Percentiles rank a stretch among this genome's conserved stretches.
Conservation (phyloP, 768 basidiomycete species). For the Boletellus emodensis region DNA sequence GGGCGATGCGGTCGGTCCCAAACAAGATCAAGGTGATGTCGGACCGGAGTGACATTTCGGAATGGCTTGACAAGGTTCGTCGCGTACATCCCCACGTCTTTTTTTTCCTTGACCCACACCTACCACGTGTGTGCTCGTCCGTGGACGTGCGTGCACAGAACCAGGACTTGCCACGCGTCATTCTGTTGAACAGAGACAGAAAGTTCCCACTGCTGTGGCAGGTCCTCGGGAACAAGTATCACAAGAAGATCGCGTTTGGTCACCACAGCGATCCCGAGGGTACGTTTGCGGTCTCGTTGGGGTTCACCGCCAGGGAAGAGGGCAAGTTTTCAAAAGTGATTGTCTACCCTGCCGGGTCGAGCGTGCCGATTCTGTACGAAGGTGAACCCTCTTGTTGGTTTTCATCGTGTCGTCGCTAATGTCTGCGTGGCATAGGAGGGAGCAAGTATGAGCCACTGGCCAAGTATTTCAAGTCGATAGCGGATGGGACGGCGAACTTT, state of each 20-base stretch:
- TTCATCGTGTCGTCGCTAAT: not conserved
- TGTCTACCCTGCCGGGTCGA: slow-evolving; percentile 61
- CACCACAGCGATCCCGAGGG: slow-evolving; percentile 66
- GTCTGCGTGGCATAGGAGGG: slow-evolving; percentile 41
- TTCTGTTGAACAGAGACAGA: slow-evolving; percentile 73
- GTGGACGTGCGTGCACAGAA: slow-evolving; percentile 26
- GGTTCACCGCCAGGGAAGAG: slow-evolving; percentile 50
- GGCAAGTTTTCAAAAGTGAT: slow-evolving; percentile 63
- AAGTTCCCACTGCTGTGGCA: slow-evolving; percentile 78
- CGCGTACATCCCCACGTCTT: no score
- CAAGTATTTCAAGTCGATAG: slow-evolving; percentile 66
- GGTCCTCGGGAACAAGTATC: slow-evolving; percentile 70
- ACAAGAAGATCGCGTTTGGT: slow-evolving; percentile 57
- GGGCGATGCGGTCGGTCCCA: slow-evolving; percentile 70
- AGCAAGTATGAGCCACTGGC: slow-evolving; percentile 72
- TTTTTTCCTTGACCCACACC: not conserved
- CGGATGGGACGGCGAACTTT: slow-evolving; percentile 65
- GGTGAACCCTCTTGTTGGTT: slow-evolving; percentile 40
- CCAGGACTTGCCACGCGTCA: slow-evolving; percentile 46
- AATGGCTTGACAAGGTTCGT: slow-evolving; percentile 68
- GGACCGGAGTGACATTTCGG: slow-evolving; percentile 50
- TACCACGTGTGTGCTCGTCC: not conserved
- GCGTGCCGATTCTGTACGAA: slow-evolving; percentile 56
- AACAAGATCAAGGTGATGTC: slow-evolving; percentile 61
- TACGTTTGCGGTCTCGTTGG: slow-evolving; percentile 52